Evolutionary conservation across 768 basidiomycete species (phyloP).

Genomic region (Pisolithus microcarpus): DNA sequence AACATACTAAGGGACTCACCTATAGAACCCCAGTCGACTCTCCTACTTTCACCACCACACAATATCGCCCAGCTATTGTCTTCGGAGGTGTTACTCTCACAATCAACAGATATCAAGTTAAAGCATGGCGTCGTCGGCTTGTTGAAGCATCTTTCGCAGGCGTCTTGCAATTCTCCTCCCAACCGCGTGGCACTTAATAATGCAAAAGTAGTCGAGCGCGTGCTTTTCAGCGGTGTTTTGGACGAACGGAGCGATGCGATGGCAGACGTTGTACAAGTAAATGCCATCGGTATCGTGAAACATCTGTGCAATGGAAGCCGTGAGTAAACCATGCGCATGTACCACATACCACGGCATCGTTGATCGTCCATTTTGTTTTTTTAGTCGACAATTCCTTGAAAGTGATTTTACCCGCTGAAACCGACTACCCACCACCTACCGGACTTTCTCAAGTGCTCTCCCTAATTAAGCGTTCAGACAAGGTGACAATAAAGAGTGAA

Average conservation of each 20-base stretch:
- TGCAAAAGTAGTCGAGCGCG: constrained; percentile 53
- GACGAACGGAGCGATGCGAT: constrained; percentile 65
- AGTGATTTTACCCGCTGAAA: constrained; percentile 43
- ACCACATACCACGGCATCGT: constrained; percentile 26
- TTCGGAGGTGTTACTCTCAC: constrained; percentile 48
- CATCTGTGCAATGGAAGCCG: constrained; percentile 76
- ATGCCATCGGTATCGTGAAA: constrained; percentile 83
- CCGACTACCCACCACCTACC: constrained; percentile 29
- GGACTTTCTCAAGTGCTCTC: constrained; percentile 65
- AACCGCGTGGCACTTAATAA: constrained; percentile 57
- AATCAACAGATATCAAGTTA: constrained; percentile 63
- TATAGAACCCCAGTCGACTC: constrained; percentile 50
- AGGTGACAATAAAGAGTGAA: constrained; percentile 79
- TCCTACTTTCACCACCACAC: constrained; percentile 60
- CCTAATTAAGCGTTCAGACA: constrained; percentile 72
- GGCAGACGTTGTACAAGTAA: constrained; percentile 80
- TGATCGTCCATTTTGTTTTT: neutral
- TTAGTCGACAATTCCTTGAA: constrained; percentile 41
- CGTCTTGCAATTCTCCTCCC: constrained; percentile 45
- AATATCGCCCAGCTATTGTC: constrained; percentile 56
- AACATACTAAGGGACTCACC: constrained; percentile 5
- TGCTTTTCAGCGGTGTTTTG: constrained; percentile 63
- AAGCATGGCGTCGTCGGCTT: constrained; percentile 87
- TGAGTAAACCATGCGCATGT: constrained; percentile 29
- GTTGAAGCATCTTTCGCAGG: constrained; percentile 78